These are phyloP conservation scores for Tolypocladium endophyticum DNA, from an alignment of 2,329 filamentous ascomycete genomes.

Conservation along the genomic window DNA sequence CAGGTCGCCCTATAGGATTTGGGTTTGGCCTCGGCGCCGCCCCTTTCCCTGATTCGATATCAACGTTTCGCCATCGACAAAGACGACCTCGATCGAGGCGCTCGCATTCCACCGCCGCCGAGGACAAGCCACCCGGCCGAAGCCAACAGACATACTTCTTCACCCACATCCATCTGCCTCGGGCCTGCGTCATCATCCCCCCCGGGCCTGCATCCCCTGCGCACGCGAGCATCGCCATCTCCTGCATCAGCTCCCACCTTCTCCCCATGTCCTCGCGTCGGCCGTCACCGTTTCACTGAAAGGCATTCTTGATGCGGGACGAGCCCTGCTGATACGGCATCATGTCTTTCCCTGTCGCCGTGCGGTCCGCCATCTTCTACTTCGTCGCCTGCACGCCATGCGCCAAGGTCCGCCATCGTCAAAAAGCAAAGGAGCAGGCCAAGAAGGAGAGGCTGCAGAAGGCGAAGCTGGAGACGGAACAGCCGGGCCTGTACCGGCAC, in stretches of 20 bases:
- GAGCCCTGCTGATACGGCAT: constrained; percentile 5
- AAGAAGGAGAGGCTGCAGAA: constrained; percentile 57
- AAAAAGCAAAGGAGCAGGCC: constrained; percentile 61
- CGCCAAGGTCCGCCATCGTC: constrained; percentile 56
- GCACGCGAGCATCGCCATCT: background rate
- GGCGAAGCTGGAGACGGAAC: constrained; percentile 52
- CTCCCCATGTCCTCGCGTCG: constrained; percentile 7
- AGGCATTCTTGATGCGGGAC: constrained; percentile 1
- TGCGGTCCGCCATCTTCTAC: constrained; percentile 72
- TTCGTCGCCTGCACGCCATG: constrained; percentile 71
- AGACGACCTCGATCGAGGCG: background rate
- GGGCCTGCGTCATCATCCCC: background rate
- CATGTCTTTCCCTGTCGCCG: constrained; percentile 43
- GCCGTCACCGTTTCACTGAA: constrained; percentile 4
- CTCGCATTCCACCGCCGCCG: background rate
- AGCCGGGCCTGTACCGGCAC: constrained; percentile 67
- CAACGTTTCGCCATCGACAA: background rate
- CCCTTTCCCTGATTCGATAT: background rate
- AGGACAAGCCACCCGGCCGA: background rate
- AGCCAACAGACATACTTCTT: background rate
- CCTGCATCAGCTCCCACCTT: background rate
- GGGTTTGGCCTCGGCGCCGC: background rate
- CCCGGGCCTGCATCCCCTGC: background rate
- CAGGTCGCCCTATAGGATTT: background rate
- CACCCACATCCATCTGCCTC: background rate